Base-by-base conservation (phyloP, 1,139 yeast genomes). In the Pichia sp. region DNA sequence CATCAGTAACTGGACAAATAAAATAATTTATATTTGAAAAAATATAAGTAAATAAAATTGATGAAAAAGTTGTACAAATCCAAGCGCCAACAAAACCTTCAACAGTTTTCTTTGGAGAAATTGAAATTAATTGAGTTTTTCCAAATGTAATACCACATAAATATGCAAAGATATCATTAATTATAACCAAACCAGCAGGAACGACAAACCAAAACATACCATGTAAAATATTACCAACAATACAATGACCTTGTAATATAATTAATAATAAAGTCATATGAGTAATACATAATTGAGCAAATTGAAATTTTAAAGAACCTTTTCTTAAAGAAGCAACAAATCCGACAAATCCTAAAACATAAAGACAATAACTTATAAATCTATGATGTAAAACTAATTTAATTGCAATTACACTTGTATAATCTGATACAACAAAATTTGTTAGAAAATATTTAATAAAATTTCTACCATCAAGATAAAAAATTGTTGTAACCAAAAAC, bases 31-130 rank as follows among this genome's bases (percentile, higher is more conserved):
- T 81, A 46, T 78, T 74, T 36, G 85, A 71, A 52, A 89, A 70
- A 42, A 83, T 59, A 53, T 75, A 76, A 3, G 95, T 75, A 46
- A 89, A 73, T 10, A 81, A 43, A 36, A 86, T 66, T 3, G 94
- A 89, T 50, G 87, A 81, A 40, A 85, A 51, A 7, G 87, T 81
- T 11, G 99, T 92, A 63, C 95, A 90, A 42, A 87, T 67, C 98
- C 98, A 92, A 24, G 97, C 99, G 44, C 99, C 99, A 40, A 90
- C 68, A 61, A 92, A 92, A 3, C 99, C 99, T 67, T 92, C 99
- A 27, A 90, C 90, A 1, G 99, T 92, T 68, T 92, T 92, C 66
- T 92, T 92, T 42, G 99, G 98, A 16, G 96, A 87, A 53, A 92
- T 87, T 47, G 86, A 90, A 58, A 94, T 87, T 59, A 92, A 77